These are phyloP conservation scores for Draba incana DNA, from an alignment of 345 rosid genomes.

Conservation along the genomic window DNA sequence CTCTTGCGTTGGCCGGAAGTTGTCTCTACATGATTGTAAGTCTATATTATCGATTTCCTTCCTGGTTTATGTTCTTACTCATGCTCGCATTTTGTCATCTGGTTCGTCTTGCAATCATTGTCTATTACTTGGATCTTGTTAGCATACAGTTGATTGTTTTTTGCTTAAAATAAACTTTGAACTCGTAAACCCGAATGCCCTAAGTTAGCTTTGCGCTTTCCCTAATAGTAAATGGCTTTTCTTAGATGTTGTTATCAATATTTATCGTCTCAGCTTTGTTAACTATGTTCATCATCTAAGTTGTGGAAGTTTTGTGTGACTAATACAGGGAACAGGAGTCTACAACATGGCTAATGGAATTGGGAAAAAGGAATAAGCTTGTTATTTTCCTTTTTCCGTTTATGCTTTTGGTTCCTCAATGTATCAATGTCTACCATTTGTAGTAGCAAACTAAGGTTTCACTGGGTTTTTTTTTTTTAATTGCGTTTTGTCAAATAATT, in stretches of 20 bases:
- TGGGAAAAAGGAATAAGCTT: constrained; percentile 75
- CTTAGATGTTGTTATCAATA: background rate
- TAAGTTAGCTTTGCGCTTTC: background rate
- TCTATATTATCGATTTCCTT: background rate
- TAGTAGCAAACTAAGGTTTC: constrained; percentile 16
- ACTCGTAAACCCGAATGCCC: background rate
- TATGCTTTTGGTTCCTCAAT: constrained; percentile 34
- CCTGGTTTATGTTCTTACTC: background rate
- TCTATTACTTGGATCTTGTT: too few relatives aligned
- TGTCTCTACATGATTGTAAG: constrained; percentile 75
- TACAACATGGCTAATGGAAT: constrained; percentile 86
- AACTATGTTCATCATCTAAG: constrained; percentile 7
- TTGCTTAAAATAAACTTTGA: background rate
- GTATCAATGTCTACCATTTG: constrained; percentile 24
- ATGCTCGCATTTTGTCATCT: background rate
- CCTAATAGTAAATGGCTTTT: background rate
- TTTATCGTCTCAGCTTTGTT: background rate
- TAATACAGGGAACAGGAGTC: constrained; percentile 77
- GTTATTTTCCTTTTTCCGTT: background rate
- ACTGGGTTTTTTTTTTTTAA: constrained; percentile 28
- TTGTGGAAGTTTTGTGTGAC: background rate
- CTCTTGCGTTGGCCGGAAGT: constrained; percentile 64
- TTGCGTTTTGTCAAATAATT: constrained; percentile 50
- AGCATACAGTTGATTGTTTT: background rate
- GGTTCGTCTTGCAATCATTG: background rate